phyloP scores from a whole-genome alignment of 2,329 filamentous ascomycete genomes.

The Xylaria sp. region DNA sequence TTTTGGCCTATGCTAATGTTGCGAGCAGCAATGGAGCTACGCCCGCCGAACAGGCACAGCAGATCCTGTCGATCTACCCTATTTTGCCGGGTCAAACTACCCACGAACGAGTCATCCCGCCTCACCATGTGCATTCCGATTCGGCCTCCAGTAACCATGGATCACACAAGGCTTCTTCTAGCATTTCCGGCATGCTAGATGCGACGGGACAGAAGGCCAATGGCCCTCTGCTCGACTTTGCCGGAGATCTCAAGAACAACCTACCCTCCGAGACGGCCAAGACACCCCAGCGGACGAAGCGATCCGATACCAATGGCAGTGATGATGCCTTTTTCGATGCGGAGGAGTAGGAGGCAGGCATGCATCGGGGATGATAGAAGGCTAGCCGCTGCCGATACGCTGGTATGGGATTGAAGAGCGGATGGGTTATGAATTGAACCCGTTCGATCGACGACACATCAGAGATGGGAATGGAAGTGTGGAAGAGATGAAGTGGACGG shows the following conservation, averaged over 20 bases:
- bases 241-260: slow-evolving; percentile 47
- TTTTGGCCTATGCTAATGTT: slow-evolving; percentile 15
- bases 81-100: slow-evolving; percentile 72
- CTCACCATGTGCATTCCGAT: slow-evolving; percentile 36
- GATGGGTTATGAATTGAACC: not conserved
- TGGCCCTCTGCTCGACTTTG: slow-evolving; percentile 53
- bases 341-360: slow-evolving; percentile 21
- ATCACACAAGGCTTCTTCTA: slow-evolving; percentile 16
- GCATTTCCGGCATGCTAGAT: slow-evolving; percentile 42
- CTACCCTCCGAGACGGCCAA: slow-evolving; percentile 34
- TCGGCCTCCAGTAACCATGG: slow-evolving; percentile 28
- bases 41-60: slow-evolving; percentile 66
- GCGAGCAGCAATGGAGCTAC: slow-evolving; percentile 49
- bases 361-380: not conserved
- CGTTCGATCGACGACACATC: not conserved
- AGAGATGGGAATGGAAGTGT: not conserved
- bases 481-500: not conserved
- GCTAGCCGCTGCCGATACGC: not conserved
- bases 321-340: slow-evolving; percentile 40
- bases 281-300: slow-evolving; percentile 26
- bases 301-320: slow-evolving; percentile 34
- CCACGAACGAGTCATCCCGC: slow-evolving; percentile 50
- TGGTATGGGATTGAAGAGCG: not conserved
- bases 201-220: slow-evolving; percentile 44
- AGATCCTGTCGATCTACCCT: slow-evolving; percentile 81